Conservation (phyloP, 2,329 filamentous ascomycete genomes). For the Ascochyta clinopodiicola region DNA sequence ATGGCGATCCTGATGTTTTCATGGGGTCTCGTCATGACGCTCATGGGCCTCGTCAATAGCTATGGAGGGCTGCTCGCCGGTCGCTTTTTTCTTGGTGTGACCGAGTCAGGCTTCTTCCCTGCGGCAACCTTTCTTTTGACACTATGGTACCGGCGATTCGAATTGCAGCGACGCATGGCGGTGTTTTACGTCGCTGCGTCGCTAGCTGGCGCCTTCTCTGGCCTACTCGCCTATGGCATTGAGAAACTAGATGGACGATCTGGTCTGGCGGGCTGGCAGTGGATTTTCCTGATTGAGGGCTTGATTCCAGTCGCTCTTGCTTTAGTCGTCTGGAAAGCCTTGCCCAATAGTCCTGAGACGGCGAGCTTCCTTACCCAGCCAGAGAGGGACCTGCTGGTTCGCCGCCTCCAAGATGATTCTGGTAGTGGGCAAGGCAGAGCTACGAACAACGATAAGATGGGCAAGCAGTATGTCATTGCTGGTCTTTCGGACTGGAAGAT, state of each 20-base stretch:
- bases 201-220: slow-evolving; percentile 45
- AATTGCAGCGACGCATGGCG: slow-evolving; percentile 45
- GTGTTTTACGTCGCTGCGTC: slow-evolving; percentile 46
- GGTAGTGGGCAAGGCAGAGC: slow-evolving; percentile 52
- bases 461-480: slow-evolving; percentile 56
- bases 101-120: slow-evolving; percentile 65
- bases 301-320: slow-evolving; percentile 48
- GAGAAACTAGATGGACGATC: slow-evolving; percentile 40
- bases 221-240: slow-evolving; percentile 45
- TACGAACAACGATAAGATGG: slow-evolving; percentile 58
- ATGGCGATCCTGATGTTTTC: slow-evolving; percentile 49
- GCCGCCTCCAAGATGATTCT: slow-evolving; percentile 51
- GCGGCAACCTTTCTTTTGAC: slow-evolving; percentile 61
- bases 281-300: slow-evolving; percentile 41
- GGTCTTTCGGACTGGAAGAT: slow-evolving; percentile 54
- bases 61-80: slow-evolving; percentile 57
- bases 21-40: slow-evolving; percentile 52
- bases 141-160: slow-evolving; percentile 45
- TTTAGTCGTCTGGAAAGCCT: slow-evolving; percentile 58
- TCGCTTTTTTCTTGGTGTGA: slow-evolving; percentile 52
- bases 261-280: slow-evolving; percentile 42
- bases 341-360: slow-evolving; percentile 58
- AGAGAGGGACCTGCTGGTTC: slow-evolving; percentile 43
- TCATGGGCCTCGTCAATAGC: slow-evolving; percentile 55
- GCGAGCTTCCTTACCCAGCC: slow-evolving; percentile 47